phyloP scores from a whole-genome alignment of 768 basidiomycete species.

The Amyloporia xantha region DNA sequence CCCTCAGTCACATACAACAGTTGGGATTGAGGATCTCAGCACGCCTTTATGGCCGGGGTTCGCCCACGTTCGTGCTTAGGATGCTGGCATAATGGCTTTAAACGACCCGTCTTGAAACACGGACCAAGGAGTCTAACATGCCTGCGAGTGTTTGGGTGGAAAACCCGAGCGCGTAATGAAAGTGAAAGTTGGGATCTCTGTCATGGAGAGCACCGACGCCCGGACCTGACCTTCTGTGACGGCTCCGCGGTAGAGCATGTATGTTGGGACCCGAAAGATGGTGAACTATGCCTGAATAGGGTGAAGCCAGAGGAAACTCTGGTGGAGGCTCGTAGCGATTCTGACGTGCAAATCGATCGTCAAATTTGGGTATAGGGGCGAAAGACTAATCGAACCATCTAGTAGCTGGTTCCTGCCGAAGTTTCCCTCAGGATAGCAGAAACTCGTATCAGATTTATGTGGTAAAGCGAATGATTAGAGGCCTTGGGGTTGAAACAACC shows the following conservation, averaged over 20 bases:
- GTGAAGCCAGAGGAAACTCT: conserved; percentile 95
- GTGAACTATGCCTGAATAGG: conserved; percentile 88
- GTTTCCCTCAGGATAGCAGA: conserved; percentile 77
- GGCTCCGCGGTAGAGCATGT: conserved; percentile 76
- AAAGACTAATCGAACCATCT: conserved; percentile 95
- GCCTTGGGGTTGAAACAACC: conserved; percentile 84
- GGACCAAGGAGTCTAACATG: too few species aligned
- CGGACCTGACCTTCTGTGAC: conserved; percentile 67
- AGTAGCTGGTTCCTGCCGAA: conserved; percentile 91
- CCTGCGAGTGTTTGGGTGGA: conserved; percentile 74
- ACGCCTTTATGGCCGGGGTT: conserved; percentile 47
- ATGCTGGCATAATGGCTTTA: conserved; percentile 76
- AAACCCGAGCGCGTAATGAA: conserved; percentile 67
- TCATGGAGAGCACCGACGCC: conserved; percentile 68
- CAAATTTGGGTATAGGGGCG: conserved; percentile 93
- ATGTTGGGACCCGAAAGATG: conserved; percentile 88
- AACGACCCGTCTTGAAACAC: conserved; percentile 79
- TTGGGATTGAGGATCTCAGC: conserved; percentile 60
- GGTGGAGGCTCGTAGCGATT: conserved; percentile 94
- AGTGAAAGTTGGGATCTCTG: conserved; percentile 61
- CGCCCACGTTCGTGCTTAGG: conserved; percentile 56
- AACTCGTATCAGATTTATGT: conserved; percentile 51
- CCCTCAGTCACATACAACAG: conserved; percentile 44
- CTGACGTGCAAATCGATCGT: conserved; percentile 96
- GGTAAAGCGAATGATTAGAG: conserved; percentile 88